Evolutionary conservation across 78 protist species (phyloP), one percentile per base, ranked within the genome.

Genomic region (Bigelowiella natans): DNA sequence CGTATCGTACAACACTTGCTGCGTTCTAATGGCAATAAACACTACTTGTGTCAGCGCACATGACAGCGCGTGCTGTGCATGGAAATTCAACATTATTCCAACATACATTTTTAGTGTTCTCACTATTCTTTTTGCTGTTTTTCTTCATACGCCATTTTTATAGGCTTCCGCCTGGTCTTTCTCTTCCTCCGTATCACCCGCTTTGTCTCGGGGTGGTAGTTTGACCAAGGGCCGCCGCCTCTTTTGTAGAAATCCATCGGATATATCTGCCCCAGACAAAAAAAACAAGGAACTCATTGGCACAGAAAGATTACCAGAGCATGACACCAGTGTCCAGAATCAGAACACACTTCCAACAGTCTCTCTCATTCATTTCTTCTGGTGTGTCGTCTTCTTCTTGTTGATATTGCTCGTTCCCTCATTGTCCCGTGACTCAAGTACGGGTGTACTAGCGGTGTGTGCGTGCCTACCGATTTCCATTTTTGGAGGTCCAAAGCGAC

Each of bases 401-500:
- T 51, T 51, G 34, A 18, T 7, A 18, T 51, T 51, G 73, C 18
- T 51, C 73, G n/a, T n/a, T n/a, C n/a, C n/a, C n/a, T n/a, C n/a
- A n/a, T n/a, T n/a, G n/a, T n/a, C n/a, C n/a, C n/a, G n/a, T n/a
- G n/a, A n/a, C n/a, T n/a, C n/a, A n/a, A n/a, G n/a, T n/a, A n/a
- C n/a, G n/a, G n/a, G n/a, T n/a, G n/a, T n/a, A n/a, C n/a, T n/a
- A n/a, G n/a, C n/a, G n/a, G n/a, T 51, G 18, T 51, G 73, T 51
- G 73, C 73, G 73, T 51, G 18, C 18, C 18, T 26, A 51, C 73
- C 18, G 73, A 18, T 40, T 91, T 93, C 98, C 97, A 96, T 84
- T 63, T 92, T 0, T 88, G 89, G 36, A 88, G 88, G 1, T 91
- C 94, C 29, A 97, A 86, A 37, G 97, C 95, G 30, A 98, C 98